Base-by-base conservation (phyloP, 306 rosid genomes). In the Corylus heterophylla region DNA sequence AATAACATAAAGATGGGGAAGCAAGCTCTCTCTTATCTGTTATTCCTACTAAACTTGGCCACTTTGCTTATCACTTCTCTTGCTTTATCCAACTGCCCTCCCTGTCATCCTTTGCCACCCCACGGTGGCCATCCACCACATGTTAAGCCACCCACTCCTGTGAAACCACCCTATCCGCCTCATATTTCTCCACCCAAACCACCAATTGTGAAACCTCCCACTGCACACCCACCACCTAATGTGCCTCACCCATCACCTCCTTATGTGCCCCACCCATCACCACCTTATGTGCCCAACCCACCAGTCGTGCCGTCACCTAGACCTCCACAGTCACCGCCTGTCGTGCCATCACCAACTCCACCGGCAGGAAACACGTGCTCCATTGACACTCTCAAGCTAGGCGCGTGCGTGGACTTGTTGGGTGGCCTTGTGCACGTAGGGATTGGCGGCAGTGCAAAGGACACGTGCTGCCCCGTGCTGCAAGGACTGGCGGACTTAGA, bases 351-450 rank as follows among this genome's bases (percentile, higher is more conserved):
- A 1, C 76, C 88, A 2, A 0, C 78, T 0, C 56, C 89, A 2
- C 85, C 84, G 18, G 80, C 79, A 18, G 88, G 81, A 7, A 80
- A 31, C 27, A 92, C 92, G 0, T 94, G 98, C 14, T 87, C 97
- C 7, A 86, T 94, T 7, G 97, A 92, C 80, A 78, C 88, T 0
- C 81, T 94, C 68, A 94, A 94, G 81, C 71, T 94, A 12, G 91
- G 85, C 6, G 95, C 90, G 11, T 92, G 98, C 71, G 98, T 91
- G 64, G 98, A 94, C 68, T 88, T 92, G 22, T 77, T 94, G 7
- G 97, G 97, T 2, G 97, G 98, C 0, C 84, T 94, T 17, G 76
- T 94, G 14, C 98, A 94, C 78, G 61, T 91, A 18, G 98, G 98
- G 3, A 91, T 94, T 0, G 98, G 98, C 0, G 61, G 86, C 10